phyloP scores from a whole-genome alignment of 225 moss, liverwort and hornwort species.

The Thuidium tamariscinum region DNA sequence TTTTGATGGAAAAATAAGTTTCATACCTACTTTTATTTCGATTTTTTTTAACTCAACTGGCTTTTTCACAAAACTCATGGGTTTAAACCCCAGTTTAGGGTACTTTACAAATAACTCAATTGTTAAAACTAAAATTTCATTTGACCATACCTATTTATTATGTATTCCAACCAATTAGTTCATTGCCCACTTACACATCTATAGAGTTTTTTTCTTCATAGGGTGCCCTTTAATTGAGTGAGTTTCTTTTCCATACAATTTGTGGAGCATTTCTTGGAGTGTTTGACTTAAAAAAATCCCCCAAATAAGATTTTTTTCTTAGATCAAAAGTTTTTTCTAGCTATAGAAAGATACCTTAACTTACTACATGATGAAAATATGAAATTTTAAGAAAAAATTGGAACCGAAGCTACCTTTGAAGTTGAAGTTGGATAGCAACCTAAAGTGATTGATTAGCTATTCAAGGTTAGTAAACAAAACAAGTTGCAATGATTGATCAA shows the following conservation, averaged over 20 bases:
- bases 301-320: rapidly evolving
- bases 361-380: neutral
- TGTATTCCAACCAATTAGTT: neutral
- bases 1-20: no score
- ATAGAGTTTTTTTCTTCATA: neutral
- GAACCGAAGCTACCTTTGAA: rapidly evolving
- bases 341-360: neutral
- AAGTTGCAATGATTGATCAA: neutral
- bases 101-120: no score
- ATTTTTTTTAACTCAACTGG: no score
- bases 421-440: neutral
- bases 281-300: neutral
- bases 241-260: rapidly evolving
- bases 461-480: neutral
- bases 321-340: neutral
- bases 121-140: neutral
- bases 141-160: neutral
- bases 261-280: neutral
- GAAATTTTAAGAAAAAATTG: neutral
- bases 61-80: no score
- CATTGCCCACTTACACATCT: neutral
- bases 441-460: neutral
- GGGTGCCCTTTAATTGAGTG: neutral
- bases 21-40: no score
- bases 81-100: no score